Conservation (phyloP, 768 basidiomycete genomes). For the Agaricus bisporus region DNA sequence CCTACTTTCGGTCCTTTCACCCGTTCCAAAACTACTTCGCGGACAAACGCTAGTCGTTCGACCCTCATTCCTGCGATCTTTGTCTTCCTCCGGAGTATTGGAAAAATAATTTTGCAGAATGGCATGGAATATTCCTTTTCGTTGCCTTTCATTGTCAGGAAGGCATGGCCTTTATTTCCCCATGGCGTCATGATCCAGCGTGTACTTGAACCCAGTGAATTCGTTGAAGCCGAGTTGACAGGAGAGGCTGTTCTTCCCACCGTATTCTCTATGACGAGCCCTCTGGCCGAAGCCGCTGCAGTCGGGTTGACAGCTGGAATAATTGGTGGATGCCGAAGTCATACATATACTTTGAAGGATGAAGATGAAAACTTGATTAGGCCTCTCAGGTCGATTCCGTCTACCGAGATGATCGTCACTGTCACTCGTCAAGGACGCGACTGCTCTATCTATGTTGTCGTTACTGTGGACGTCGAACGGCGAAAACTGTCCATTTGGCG, state of each 20-base stretch:
- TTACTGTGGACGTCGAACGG: slow-evolving; percentile 54
- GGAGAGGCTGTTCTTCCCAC: slow-evolving; percentile 72
- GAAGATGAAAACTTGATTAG: slow-evolving; percentile 47
- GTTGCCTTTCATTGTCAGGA: slow-evolving; percentile 73
- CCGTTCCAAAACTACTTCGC: slow-evolving; percentile 33
- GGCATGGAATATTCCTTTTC: slow-evolving; percentile 74
- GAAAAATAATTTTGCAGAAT: slow-evolving; percentile 63
- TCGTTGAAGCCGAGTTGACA: slow-evolving; percentile 57
- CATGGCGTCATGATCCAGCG: slow-evolving; percentile 79
- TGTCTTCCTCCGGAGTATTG: slow-evolving; percentile 71
- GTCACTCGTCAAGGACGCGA: slow-evolving; percentile 30
- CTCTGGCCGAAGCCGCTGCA: slow-evolving; percentile 67
- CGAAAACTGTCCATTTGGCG: slow-evolving; percentile 62
- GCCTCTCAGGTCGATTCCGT: slow-evolving; percentile 49
- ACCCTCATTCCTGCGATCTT: slow-evolving; percentile 57
- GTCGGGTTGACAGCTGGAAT: slow-evolving; percentile 66
- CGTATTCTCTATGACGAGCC: slow-evolving; percentile 72
- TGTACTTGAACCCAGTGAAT: slow-evolving; percentile 58
- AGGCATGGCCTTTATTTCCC: slow-evolving; percentile 73
- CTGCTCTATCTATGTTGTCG: slow-evolving; percentile 39
- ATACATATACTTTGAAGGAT: slow-evolving; percentile 38
- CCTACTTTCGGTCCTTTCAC: slow-evolving; percentile 54
- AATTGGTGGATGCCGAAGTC: slow-evolving; percentile 33
- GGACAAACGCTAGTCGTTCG: slow-evolving; percentile 27
- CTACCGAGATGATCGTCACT: slow-evolving; percentile 60